Percentiles rank a stretch among this genome's conserved stretches.
phyloP scores from a whole-genome alignment of 192 early-diverging fungal species.

The Rhizoclosmatium sp. region DNA sequence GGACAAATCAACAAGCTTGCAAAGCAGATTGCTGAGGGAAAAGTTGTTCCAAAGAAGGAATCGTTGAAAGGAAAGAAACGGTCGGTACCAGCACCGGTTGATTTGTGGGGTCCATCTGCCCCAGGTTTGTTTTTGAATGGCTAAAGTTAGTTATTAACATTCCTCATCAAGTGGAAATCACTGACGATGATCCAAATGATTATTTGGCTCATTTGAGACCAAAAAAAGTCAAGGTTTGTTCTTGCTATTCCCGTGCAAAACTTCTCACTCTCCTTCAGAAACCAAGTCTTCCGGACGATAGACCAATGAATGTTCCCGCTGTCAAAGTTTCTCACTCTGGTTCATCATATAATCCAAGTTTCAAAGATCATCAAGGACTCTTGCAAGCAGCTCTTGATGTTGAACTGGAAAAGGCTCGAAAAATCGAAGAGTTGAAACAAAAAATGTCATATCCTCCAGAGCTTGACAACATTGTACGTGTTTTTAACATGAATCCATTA shows the following conservation, averaged over 20 bases:
- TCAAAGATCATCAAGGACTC: constrained; percentile 78
- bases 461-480: constrained; percentile 49
- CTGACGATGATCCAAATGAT: constrained; percentile 43
- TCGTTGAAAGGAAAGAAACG: constrained; percentile 45
- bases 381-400: constrained; percentile 55
- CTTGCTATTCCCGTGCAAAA: not conserved
- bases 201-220: constrained; percentile 52
- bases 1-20: constrained; percentile 52
- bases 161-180: not conserved
- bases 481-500: not conserved
- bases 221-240: constrained; percentile 53
- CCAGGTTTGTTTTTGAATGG: constrained; percentile 1
- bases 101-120: constrained; percentile 65
- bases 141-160: not conserved
- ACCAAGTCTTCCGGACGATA: constrained; percentile 47
- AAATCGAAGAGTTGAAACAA: constrained; percentile 36
- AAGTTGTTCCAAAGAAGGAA: constrained; percentile 37
- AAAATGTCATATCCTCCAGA: constrained; percentile 59
- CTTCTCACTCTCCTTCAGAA: constrained; percentile 43
- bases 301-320: constrained; percentile 60
- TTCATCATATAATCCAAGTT: constrained; percentile 88
- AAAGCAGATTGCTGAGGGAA: constrained; percentile 46
- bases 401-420: constrained; percentile 49
- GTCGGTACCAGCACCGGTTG: constrained; percentile 38
- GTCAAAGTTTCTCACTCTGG: constrained; percentile 83